A percentile compares a stretch with the other conserved stretches of the same genome.
Conservation (phyloP, 2,329 filamentous ascomycete species). For the Bertia moriformis region DNA sequence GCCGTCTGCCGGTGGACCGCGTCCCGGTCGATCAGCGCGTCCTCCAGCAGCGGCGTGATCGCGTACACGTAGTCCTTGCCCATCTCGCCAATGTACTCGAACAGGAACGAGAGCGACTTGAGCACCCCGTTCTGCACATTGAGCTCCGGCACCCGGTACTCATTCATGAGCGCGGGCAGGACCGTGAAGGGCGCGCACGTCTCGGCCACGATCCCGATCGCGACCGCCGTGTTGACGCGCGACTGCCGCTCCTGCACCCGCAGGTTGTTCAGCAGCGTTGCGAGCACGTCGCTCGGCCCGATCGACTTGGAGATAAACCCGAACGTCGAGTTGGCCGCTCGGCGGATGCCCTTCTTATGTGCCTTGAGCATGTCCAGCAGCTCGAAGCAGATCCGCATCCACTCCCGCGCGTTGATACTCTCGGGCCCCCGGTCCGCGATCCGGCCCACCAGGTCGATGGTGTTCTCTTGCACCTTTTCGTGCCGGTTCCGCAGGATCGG, state of each 20-base stretch:
- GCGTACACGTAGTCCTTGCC: slow-evolving; percentile 99
- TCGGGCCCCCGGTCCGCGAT: slow-evolving; percentile 95
- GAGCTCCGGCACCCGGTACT: slow-evolving; percentile 93
- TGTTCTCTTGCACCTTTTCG: slow-evolving; percentile 98
- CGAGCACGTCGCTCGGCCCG: slow-evolving; percentile 89
- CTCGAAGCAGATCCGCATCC: slow-evolving; percentile 99
- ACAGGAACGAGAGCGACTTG: slow-evolving; percentile 91
- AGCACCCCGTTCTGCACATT: slow-evolving; percentile 98
- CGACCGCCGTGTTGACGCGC: slow-evolving; percentile 93
- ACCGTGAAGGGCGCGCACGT: slow-evolving; percentile 97
- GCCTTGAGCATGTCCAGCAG: slow-evolving; percentile 98
- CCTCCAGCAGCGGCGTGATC: slow-evolving; percentile 85
- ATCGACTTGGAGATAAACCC: slow-evolving; percentile 99
- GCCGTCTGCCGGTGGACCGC: slow-evolving; percentile 97
- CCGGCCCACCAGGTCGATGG: slow-evolving; percentile 91
- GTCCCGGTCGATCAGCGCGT: slow-evolving; percentile 92
- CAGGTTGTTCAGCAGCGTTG: slow-evolving; percentile 89
- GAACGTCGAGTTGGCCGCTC: slow-evolving; percentile 98
- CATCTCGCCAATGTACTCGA: slow-evolving; percentile 99
- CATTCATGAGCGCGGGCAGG: slow-evolving; percentile 97
- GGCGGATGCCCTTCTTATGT: slow-evolving; percentile 96
- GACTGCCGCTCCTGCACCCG: slow-evolving; percentile 95
- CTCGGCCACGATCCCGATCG: slow-evolving; percentile 95
- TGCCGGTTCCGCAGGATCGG: slow-evolving; percentile 97
- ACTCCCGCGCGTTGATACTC: slow-evolving; percentile 90